Base-by-base conservation (phyloP, 192 early-diverging fungal species). In the Podila epicladia region DNA sequence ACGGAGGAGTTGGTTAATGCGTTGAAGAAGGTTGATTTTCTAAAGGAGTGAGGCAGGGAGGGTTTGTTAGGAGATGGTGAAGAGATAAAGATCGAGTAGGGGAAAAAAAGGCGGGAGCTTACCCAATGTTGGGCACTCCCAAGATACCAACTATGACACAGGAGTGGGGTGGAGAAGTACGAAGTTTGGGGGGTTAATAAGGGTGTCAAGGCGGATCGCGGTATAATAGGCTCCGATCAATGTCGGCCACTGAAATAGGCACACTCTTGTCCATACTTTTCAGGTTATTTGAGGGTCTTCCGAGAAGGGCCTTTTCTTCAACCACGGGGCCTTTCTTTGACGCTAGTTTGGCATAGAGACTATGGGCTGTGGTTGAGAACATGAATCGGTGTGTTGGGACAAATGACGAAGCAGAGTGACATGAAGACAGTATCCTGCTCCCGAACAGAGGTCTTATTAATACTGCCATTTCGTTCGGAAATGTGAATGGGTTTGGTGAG, bases 101-200 rank as follows among this genome's bases (percentile, higher is more conserved):
- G 38, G 38, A 41, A 41, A 11, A 41, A 13, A 13, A 7, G 1
- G 12, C 2, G 38, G 38, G 72, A 8, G 60, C 83, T 82, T 92
- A 94, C 67, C 94, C 94, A 72, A 95, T 91, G 72, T 95, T 95
- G 58, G 94, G 94, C 49, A 95, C 83, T 48, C 94, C 94, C 32
- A 95, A 92, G 49, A 95, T 90, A 64, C 92, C 91, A 49, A 89
- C 77, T 80, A 73, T 45, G 12, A 9, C 29, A 65, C 37, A 62
- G 2, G 8, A 55, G 50, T 7, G 26, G 32, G 58, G n/a, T 24
- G 60, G 5, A 32, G 19, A 35, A 35, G 59, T 12, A 59, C 7
- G 9, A n/a, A 35, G 6, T 24, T 1, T 61, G 17, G 1, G 35
- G 35, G 35, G 9, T 48, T 17, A 53, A 7, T 32, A 33, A 29